Base-by-base conservation (phyloP, 345 rosid genomes). In the Bretschneidera sinensis region DNA sequence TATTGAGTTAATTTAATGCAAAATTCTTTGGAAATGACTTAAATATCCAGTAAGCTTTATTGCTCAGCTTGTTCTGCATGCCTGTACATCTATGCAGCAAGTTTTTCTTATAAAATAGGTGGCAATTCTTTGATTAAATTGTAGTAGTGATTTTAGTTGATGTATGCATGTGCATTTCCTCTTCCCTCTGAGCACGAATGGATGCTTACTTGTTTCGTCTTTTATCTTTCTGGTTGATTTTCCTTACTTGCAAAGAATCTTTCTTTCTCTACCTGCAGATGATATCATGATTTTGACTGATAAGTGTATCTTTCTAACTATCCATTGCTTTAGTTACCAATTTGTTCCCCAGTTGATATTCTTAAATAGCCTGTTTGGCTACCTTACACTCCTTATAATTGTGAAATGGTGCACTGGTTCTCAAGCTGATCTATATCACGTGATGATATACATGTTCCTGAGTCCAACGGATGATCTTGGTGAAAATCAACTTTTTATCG, bases 381-480 rank as follows among this genome's bases (percentile, higher is more conserved):
- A 86, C 70, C 73, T 86, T 54, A 81, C 87, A 13, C 76, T 78
- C 57, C 89, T 83, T 62, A 81, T 86, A 55, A 78, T 83, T 61
- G 71, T 79, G 56, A 86, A 81, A 66, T 86, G 89, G 89, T 64
- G 75, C 71, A 78, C 84, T 43, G 87, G 85, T 53, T 83, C 92
- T 54, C 77, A 86, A 71, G 87, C 87, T 54, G 89, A 86, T 71
- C 72, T 83, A 24, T 86, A 83, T 70, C 89, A 83, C 67, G 78
- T 81, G 45, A 83, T 81, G 85, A 83, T 85, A 55, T 83, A 81
- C 78, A 86, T 81, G 89, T 81, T 86, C 78, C 62, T 83, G 66
- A 76, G 87, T 62, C 89, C 89, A 49, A 59, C 75, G 14, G 84
- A 78, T 4, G 84, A 83, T 65, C 65, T 81, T 28, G 85, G 85